Percentiles rank a stretch among this genome's conserved stretches.
Conservation (phyloP, 352 stramenopile genomes). For the Phytopythium oedochilum region DNA sequence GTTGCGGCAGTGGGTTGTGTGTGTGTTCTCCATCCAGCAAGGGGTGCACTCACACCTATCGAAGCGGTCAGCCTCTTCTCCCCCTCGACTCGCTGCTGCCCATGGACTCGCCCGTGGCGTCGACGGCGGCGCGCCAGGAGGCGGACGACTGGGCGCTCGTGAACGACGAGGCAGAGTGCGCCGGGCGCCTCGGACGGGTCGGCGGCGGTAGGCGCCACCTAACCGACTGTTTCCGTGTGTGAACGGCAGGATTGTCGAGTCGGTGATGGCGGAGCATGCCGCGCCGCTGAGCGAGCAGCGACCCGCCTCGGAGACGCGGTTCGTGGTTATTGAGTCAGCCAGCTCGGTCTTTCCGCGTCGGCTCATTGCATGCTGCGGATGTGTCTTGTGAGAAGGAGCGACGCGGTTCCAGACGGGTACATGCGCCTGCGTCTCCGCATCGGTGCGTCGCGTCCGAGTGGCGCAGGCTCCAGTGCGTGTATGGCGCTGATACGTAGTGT, state of each 20-base stretch:
- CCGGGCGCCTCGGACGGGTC: too few relatives aligned
- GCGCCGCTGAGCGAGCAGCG: background rate
- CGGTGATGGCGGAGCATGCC: slow-evolving; percentile 16
- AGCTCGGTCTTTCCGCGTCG: too few relatives aligned
- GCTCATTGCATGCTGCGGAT: background rate
- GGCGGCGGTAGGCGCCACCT: too few relatives aligned
- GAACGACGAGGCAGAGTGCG: slow-evolving; percentile 63
- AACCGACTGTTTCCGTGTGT: too few relatives aligned
- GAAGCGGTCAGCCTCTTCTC: background rate
- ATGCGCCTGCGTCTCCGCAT: slow-evolving; percentile 54
- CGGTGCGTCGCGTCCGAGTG: too few relatives aligned
- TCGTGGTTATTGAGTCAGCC: too few relatives aligned
- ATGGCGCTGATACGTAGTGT: too few relatives aligned
- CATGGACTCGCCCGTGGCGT: background rate
- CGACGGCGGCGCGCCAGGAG: background rate
- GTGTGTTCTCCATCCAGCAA: background rate
- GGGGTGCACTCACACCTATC: background rate
- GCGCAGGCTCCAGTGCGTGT: too few relatives aligned
- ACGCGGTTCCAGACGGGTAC: slow-evolving; percentile 37
- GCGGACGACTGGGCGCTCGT: slow-evolving; percentile 71
- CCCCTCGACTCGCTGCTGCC: too few relatives aligned
- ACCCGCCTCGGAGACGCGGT: background rate
- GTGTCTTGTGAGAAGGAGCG: background rate
- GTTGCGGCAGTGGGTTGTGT: background rate
- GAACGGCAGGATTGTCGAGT: slow-evolving; percentile 45